Base-by-base conservation (phyloP, 1,284 basidiomycete species). In the Pseudozyma flocculosa region DNA sequence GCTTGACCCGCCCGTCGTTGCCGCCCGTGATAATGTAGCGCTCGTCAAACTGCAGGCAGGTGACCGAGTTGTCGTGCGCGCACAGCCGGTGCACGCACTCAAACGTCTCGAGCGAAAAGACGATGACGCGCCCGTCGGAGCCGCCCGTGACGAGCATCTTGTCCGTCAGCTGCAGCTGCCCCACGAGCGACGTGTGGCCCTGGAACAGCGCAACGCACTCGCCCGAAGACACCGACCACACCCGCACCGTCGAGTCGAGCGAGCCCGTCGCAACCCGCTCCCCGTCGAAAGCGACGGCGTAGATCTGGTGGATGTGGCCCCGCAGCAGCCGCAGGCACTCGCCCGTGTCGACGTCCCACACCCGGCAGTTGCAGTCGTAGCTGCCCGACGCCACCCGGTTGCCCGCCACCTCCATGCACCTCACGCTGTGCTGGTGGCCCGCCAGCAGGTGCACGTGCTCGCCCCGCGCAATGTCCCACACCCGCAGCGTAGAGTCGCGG, bases 241-340 rank as follows among this genome's bases (percentile, higher is more conserved):
- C 70, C 18, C 76, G 69, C 29, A 76, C 73, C 17, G 75, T 77
- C 36, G 71, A 70, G 48, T 78, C 76, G 24, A 96, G 81, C 39
- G 88, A 89, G 2, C 93, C 94, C 5, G 90, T 90, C 0, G 88
- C 91, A 32, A 96, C 84, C 24, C 86, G 82, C 22, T 85, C 80
- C 2, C 94, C 93, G 73, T 96, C 92, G 65, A 92, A 96, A 0
- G 92, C 91, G 21, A 97, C 88, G 0, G 88, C 87, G 75, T 97
- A 97, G 37, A 98, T 89, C 79, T 94, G 89, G 73, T 90, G 87
- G 60, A 87, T 86, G 78, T 98, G 94, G 0, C 94, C 94, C n/a
- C 83, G 76, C 36, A 97, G 85, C 21, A 90, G 84, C 55, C 90
- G 88, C 37, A 94, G 66, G 76, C 92, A 95, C 72, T 86, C 84